A percentile compares a stretch with the other conserved stretches of the same genome.
These are phyloP conservation scores for Agapanthus africanus DNA, from an alignment of 106 monocot species.

Conservation along the genomic window DNA sequence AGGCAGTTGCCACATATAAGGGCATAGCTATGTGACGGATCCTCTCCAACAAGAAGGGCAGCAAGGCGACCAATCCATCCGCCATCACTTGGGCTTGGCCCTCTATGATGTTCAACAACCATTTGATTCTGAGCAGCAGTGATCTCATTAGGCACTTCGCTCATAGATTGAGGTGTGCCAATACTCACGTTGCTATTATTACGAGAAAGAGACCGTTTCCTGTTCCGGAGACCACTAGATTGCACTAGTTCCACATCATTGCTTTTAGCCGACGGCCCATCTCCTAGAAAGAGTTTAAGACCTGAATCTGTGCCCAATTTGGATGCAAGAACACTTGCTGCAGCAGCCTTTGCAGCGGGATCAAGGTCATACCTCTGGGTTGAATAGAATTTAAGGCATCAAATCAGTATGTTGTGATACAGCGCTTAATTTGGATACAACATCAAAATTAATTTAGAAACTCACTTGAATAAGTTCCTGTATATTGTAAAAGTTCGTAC, in stretches of 20 bases:
- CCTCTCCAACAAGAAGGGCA: constrained; percentile 49
- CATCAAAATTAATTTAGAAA: neutral
- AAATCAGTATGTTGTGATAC: neutral
- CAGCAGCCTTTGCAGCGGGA: constrained; percentile 90
- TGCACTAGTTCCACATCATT: constrained; percentile 38
- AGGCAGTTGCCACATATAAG: constrained; percentile 62
- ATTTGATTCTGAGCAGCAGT: constrained; percentile 15
- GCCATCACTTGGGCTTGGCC: constrained; percentile 30
- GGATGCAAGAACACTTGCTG: constrained; percentile 82
- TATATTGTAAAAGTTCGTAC: constrained; percentile 90
- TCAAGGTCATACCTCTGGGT: constrained; percentile 96
- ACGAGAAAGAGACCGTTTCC: constrained; percentile 35
- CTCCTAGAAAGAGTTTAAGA: constrained; percentile 56
- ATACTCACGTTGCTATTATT: constrained; percentile 13
- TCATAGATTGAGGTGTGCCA: constrained; percentile 4
- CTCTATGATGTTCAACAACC: constrained; percentile 57
- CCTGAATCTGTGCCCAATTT: constrained; percentile 81
- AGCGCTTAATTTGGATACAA: neutral
- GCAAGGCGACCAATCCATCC: constrained; percentile 50
- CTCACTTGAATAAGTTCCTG: constrained; percentile 92
- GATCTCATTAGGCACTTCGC: constrained; percentile 14
- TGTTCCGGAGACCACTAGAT: constrained; percentile 48
- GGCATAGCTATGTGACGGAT: constrained; percentile 49
- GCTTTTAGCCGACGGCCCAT: constrained; percentile 39
- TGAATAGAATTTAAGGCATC: constrained; percentile 13